phyloP scores from a whole-genome alignment of 1,284 basidiomycete species.

The Sanguinoderma infundibulare region DNA sequence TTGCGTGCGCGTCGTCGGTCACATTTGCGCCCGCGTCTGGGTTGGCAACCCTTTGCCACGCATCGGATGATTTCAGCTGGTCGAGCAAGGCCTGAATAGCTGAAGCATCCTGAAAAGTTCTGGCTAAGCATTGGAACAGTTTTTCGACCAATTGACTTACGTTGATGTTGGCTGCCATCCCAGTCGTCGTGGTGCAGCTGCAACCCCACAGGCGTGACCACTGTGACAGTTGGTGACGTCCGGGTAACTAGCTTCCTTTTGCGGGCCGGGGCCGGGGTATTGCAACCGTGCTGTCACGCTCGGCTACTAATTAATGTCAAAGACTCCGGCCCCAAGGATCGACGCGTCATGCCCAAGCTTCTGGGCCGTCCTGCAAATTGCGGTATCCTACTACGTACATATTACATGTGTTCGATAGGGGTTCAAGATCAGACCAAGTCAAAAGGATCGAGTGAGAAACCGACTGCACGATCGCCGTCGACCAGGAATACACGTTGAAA shows the following conservation, averaged over 20 bases:
- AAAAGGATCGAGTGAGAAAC: too few species aligned
- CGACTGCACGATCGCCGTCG: too few species aligned
- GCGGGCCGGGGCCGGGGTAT: too few species aligned
- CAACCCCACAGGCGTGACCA: not conserved
- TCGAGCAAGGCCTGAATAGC: constrained; percentile 70
- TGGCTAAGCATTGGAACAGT: not conserved
- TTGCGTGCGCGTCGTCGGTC: not conserved
- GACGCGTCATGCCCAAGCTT: too few species aligned
- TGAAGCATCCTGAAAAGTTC: constrained; percentile 53
- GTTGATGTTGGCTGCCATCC: constrained; percentile 41
- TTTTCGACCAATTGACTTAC: constrained; percentile 24
- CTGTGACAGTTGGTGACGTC: constrained; percentile 10
- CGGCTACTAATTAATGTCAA: too few species aligned
- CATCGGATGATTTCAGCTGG: constrained; percentile 62
- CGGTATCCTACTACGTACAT: too few species aligned
- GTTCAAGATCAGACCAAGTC: too few species aligned
- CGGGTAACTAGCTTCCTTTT: not conserved
- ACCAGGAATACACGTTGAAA: too few species aligned
- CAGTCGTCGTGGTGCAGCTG: constrained; percentile 7
- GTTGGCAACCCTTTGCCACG: constrained; percentile 59
- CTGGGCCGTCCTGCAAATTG: too few species aligned
- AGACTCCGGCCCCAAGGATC: too few species aligned
- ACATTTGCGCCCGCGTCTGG: constrained; percentile 9
- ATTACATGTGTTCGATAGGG: too few species aligned
- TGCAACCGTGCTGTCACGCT: not conserved